These are phyloP conservation scores for Ophiosphaerella korrae DNA, from an alignment of 2,329 filamentous ascomycete genomes.

Conservation along the genomic window DNA sequence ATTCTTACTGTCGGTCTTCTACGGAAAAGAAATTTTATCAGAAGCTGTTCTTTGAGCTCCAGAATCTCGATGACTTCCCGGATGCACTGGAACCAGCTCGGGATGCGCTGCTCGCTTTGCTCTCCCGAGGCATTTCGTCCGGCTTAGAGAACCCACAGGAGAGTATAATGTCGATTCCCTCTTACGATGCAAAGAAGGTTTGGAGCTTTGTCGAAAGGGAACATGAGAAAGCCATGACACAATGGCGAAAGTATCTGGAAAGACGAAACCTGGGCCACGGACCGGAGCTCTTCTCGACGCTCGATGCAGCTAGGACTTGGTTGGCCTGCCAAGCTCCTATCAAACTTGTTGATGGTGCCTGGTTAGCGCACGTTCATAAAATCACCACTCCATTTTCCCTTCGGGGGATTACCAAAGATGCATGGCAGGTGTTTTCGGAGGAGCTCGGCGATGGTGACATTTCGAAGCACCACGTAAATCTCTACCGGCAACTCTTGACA, in stretches of 20 bases:
- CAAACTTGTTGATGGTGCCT: conserved; percentile 57
- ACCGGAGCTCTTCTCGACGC: conserved; percentile 30
- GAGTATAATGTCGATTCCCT: conserved; percentile 41
- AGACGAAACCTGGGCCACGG: too few species aligned
- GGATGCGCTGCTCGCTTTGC: conserved; percentile 41
- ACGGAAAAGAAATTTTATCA: conserved; percentile 4
- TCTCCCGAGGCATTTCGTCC: conserved; percentile 42
- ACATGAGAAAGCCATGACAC: conserved; percentile 35
- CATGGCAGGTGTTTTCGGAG: conserved; percentile 57
- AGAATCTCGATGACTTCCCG: conserved; percentile 48
- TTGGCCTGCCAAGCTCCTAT: conserved; percentile 46
- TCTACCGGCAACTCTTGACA: conserved; percentile 43
- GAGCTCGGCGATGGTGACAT: conserved; percentile 58
- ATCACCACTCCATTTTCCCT: conserved; percentile 51
- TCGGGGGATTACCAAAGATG: conserved; percentile 48
- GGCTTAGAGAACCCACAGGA: conserved; percentile 13
- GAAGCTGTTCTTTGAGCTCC: conserved; percentile 49
- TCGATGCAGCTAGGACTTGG: conserved; percentile 44
- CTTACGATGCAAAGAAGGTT: conserved; percentile 18
- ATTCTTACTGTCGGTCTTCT: too few species aligned
- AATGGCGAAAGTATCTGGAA: conserved; percentile 44
- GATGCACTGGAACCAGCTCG: conserved; percentile 43
- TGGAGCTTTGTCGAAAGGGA: conserved; percentile 40
- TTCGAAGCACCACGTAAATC: conserved; percentile 52
- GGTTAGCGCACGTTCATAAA: conserved; percentile 55